Base-by-base conservation (phyloP, 768 basidiomycete genomes). In the Pisolithus marmoratus region DNA sequence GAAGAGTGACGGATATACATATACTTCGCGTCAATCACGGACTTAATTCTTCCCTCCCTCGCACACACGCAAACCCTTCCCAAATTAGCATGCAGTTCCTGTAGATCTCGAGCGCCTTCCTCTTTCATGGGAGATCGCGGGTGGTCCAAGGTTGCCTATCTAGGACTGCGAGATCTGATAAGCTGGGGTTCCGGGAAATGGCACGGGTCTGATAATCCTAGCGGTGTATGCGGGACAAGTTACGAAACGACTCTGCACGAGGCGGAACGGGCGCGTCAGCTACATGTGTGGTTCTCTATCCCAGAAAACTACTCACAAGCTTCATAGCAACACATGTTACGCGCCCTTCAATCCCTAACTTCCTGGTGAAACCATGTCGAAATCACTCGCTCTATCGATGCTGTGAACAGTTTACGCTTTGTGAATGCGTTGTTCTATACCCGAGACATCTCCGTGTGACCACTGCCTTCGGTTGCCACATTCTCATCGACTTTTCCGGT, bases 21-120 rank as follows among this genome's bases (percentile, higher is more conserved):
- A 62, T 93, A 81, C 63, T 96, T 94, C 0, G 94, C 92, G 61
- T 95, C 94, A 42, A 96, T 72, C 44, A 89, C 80, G 27, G 95
- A 68, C 55, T 78, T 79, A 0, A 94, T 82, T 4, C 81, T 79
- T 36, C 80, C 72, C 31, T 78, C 72, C 58, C 76, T 70, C 0
- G 88, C 93, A 44, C 68, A 76, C 11, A 70, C 55, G 58, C 89
- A 91, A 49, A 95, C 87, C 29, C 67, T 69, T 19, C 73, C 61
- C 41, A 96, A 70, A 58, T 87, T 81, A 2, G 73, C 61, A 61
- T 83, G 79, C 2, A 95, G 71, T 2, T 79, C 80, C 8, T 72
- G 73, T 26, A 96, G 74, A 24, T 78, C 75, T 3, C 60, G 63
- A 20, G 91, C 68, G 57, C 94, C 90, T 8, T n/a, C 70, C 1